Percentiles rank a stretch among this genome's conserved stretches.
phyloP scores from a whole-genome alignment of 129 eudicot species.

The Escallonia herrerae region DNA sequence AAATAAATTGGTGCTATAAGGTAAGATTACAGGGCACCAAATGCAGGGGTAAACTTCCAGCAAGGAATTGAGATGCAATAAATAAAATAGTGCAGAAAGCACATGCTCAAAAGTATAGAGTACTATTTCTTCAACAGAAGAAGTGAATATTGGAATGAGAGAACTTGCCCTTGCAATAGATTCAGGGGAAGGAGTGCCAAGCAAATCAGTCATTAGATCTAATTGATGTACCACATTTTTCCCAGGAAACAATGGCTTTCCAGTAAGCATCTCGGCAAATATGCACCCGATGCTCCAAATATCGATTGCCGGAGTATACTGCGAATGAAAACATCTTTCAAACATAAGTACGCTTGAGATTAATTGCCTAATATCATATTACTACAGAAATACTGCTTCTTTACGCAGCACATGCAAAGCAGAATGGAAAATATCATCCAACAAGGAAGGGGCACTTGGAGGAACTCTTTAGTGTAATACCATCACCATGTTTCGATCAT shows the following conservation, averaged over 20 bases:
- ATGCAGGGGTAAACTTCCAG: neutral
- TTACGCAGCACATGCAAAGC: neutral
- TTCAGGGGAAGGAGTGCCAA: conserved; percentile 88
- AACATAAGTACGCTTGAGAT: neutral
- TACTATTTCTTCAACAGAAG: no score
- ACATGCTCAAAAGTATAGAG: neutral
- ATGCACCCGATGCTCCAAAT: conserved; percentile 99
- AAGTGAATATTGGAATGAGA: neutral
- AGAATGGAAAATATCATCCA: neutral
- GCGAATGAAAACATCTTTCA: conserved; percentile 23
- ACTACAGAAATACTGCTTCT: neutral
- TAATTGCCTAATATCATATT: neutral
- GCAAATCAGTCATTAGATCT: conserved; percentile 87
- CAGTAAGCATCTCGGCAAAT: conserved; percentile 91
- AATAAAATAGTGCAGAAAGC: neutral
- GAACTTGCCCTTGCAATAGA: conserved; percentile 63
- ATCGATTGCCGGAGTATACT: conserved; percentile 98
- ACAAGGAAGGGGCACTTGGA: neutral
- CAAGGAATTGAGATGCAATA: no score
- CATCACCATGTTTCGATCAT: no score
- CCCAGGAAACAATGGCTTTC: conserved; percentile 92
- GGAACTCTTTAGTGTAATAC: no score
- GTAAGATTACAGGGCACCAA: neutral
- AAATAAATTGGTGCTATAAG: neutral
- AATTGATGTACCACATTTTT: conserved; percentile 86